Evolutionary conservation across 1,284 basidiomycete species (phyloP), one percentile per base, ranked within the genome.

Genomic region (Lignosus rhinocerotis): DNA sequence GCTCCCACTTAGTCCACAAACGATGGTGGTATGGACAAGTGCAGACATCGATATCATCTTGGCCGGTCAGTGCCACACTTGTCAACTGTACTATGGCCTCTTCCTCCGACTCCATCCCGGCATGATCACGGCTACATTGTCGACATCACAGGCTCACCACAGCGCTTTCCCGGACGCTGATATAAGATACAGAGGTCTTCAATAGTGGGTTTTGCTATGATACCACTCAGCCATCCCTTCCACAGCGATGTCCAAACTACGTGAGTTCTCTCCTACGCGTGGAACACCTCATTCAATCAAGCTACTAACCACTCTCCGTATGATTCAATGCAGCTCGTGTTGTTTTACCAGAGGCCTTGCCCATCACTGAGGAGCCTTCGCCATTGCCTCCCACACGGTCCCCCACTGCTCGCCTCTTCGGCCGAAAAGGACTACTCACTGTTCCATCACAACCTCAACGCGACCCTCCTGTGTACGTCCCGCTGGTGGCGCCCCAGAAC

Each of bases 321-420:
- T 32, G 25, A 2, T 25, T 25, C 25, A 25, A 30, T 6, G 2
- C 33, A 58, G 56, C 56, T 6, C 51, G 56, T 21, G 14, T 58
- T 8, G 41, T 58, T 2, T 14, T 53, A 16, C 56, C 56, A 21
- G 51, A 58, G 12, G 45, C 38, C 2, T 17, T 14, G 2, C 46
- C 51, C 21, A 43, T 58, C 31, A 49, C 46, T 16, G 51, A 58
- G 19, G 56, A 58, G 39, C 56, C 56, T 16, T 7, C 39, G 4
- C 33, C 44, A 2, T 16, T 58, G 8, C 45, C 21, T 17, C 14
- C 42, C 9, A 12, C 55, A 8, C 56, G 51, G 10, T 52, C 56
- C 9, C 56, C 51, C 12, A 58, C 56, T 5, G 21, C 48, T 21
- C 45, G 50, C 6, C 36, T 58, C 6, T 38, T 58, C n/a, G 39